Evolutionary conservation across 805 yeast species (phyloP).

Genomic region (Suhomyces pyralidae): DNA sequence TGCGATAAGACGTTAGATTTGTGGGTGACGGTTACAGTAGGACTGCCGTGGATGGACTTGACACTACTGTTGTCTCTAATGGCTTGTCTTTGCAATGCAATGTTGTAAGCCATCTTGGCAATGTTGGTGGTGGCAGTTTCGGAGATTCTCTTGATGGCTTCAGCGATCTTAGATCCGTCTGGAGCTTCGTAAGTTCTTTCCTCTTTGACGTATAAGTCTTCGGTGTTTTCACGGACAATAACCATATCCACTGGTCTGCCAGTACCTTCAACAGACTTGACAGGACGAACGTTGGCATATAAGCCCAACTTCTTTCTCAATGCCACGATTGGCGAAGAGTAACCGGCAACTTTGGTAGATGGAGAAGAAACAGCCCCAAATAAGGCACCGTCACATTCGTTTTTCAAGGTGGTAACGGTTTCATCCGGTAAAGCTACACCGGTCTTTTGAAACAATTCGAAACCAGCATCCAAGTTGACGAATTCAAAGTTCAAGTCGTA

Average conservation of each 20-base stretch:
- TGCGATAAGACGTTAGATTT: conserved; percentile 92
- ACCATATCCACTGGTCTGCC: conserved; percentile 95
- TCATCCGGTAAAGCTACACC: conserved; percentile 95
- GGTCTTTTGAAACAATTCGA: conserved; percentile 88
- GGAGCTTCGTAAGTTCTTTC: conserved; percentile 70
- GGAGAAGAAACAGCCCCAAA: conserved; percentile 98
- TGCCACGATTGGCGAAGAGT: conserved; percentile 98
- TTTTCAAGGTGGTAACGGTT: conserved; percentile 73
- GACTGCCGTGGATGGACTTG: conserved; percentile 38
- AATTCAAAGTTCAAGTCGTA: conserved; percentile 81
- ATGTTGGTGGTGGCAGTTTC: conserved; percentile 83
- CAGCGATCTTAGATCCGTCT: conserved; percentile 90
- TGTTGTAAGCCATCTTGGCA: conserved; percentile 87
- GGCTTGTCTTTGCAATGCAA: conserved; percentile 86
- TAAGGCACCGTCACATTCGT: conserved; percentile 92
- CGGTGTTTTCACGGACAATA: conserved; percentile 97
- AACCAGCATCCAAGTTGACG: conserved; percentile 88
- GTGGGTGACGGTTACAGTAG: conserved; percentile 88
- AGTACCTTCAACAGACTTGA: conserved; percentile 82
- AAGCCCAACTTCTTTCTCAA: conserved; percentile 91
- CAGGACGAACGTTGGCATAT: conserved; percentile 97
- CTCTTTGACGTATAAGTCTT: conserved; percentile 93
- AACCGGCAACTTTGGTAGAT: conserved; percentile 88
- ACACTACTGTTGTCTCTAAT: conserved; percentile 56
- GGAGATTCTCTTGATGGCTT: conserved; percentile 94